Percentiles rank a stretch among this genome's conserved stretches.
These are phyloP conservation scores for Suillus subaureus DNA, from an alignment of 768 basidiomycete species.

Conservation along the genomic window DNA sequence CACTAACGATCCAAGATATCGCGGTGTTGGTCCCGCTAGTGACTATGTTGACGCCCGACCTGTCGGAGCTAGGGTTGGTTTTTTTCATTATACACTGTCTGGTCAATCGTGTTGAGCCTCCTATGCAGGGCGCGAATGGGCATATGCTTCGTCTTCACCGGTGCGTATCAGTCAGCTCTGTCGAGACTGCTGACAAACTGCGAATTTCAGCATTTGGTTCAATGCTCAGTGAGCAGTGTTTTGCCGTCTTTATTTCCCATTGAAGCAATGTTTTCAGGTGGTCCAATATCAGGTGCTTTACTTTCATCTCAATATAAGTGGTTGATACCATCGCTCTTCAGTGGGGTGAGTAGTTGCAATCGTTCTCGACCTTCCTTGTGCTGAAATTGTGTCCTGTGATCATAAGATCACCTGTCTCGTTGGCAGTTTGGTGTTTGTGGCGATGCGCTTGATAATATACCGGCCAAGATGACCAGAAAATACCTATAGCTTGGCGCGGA, in stretches of 20 bases:
- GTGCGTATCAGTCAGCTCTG: conserved; percentile 23
- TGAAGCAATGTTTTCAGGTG: conserved; percentile 43
- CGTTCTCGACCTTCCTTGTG: background rate
- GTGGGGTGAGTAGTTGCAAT: conserved; percentile 36
- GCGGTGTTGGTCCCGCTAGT: conserved; percentile 46
- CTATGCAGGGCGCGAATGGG: conserved; percentile 40
- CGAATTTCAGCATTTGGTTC: conserved; percentile 22
- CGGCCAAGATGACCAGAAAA: background rate
- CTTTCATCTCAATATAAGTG: conserved; percentile 53
- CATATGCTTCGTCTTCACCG: conserved; percentile 48
- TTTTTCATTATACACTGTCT: background rate
- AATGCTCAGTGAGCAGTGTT: conserved; percentile 19
- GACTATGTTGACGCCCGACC: conserved; percentile 43
- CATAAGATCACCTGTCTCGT: background rate
- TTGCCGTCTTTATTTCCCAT: conserved; percentile 3
- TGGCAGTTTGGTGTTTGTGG: background rate
- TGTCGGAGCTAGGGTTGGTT: conserved; percentile 53
- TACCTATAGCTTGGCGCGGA: background rate
- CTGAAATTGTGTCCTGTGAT: background rate
- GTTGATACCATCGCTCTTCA: conserved; percentile 60
- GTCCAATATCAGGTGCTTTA: conserved; percentile 59
- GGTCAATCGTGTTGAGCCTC: background rate
- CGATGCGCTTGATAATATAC: background rate
- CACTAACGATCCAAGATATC: conserved; percentile 33
- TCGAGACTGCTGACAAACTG: too few relatives aligned